A percentile compares a stretch with the other conserved stretches of the same genome.
phyloP scores from a whole-genome alignment of 225 moss, liverwort and hornwort genomes.

The Takakia lepidozioides region DNA sequence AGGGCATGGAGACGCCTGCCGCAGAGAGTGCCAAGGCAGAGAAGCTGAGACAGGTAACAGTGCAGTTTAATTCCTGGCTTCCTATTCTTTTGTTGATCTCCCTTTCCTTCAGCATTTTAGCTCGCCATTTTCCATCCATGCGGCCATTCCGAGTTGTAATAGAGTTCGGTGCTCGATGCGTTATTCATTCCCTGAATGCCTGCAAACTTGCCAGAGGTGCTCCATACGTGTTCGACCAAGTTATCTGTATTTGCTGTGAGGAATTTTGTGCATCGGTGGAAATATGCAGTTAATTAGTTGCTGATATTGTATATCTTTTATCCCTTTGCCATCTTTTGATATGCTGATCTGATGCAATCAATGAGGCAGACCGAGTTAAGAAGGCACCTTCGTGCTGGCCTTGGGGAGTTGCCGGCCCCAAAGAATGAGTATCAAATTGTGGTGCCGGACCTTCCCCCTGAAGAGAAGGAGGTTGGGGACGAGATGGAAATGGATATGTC shows the following conservation, averaged over 20 bases:
- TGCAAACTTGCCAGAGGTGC: too few relatives aligned
- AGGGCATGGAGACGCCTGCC: constrained; percentile 58
- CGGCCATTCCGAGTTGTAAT: too few relatives aligned
- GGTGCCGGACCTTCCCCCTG: constrained; percentile 69
- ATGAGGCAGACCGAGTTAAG: constrained; percentile 52
- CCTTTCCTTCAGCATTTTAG: background rate
- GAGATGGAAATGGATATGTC: constrained; percentile 81
- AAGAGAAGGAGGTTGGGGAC: constrained; percentile 53
- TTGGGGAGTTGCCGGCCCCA: constrained; percentile 68
- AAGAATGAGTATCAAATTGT: constrained; percentile 91
- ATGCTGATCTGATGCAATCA: background rate
- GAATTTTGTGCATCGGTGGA: too few relatives aligned
- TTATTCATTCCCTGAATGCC: too few relatives aligned
- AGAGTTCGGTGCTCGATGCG: too few relatives aligned
- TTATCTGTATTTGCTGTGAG: too few relatives aligned
- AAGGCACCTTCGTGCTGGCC: constrained; percentile 56
- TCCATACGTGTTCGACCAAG: too few relatives aligned
- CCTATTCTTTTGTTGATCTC: too few relatives aligned
- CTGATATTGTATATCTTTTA: too few relatives aligned
- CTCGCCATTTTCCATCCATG: background rate
- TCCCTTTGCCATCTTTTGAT: background rate
- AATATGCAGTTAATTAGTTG: too few relatives aligned
- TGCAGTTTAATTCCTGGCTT: too few relatives aligned
- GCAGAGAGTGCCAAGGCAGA: constrained; percentile 61
- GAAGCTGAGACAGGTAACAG: constrained; percentile 52